Evolutionary conservation across 2,329 filamentous ascomycete species (phyloP).

Genomic region (Cadophora sp.): DNA sequence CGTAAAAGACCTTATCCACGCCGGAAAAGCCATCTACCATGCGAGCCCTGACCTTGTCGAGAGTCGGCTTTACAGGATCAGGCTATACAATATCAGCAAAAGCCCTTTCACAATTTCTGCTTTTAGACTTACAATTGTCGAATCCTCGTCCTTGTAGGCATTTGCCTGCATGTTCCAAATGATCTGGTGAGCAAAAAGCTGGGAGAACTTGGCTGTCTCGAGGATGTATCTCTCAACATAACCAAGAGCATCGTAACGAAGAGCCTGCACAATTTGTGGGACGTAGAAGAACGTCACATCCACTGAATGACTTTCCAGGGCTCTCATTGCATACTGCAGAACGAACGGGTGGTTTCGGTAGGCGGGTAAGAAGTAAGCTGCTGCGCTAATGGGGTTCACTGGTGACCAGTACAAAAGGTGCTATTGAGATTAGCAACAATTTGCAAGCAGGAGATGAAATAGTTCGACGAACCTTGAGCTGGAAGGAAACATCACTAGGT

Average conservation of each 20-base stretch:
- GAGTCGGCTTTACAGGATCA: conserved; percentile 88
- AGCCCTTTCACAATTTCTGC: not conserved
- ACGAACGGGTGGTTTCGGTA: conserved; percentile 93
- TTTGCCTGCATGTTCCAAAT: conserved; percentile 99
- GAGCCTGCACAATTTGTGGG: conserved; percentile 93
- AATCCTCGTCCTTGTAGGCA: conserved; percentile 96
- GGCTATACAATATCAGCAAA: conserved; percentile 56
- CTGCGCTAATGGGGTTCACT: conserved; percentile 89
- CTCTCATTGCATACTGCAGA: conserved; percentile 95
- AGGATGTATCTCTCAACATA: conserved; percentile 97
- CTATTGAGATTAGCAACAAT: conserved; percentile 51
- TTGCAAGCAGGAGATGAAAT: conserved; percentile 3
- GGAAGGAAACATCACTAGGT: conserved; percentile 79
- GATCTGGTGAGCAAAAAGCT: conserved; percentile 97
- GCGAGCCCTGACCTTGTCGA: conserved; percentile 87
- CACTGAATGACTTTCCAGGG: conserved; percentile 91
- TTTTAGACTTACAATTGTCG: conserved; percentile 68
- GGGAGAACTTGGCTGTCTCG: conserved; percentile 97
- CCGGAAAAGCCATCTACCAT: conserved; percentile 83
- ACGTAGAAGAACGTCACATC: conserved; percentile 99
- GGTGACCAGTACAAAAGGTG: conserved; percentile 93
- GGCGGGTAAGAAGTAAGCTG: conserved; percentile 90
- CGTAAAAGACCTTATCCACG: conserved; percentile 84
- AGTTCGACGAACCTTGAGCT: conserved; percentile 74
- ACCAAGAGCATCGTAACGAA: conserved; percentile 90